phyloP scores from a whole-genome alignment of 345 rosid genomes.

The Zanthoxylum bungeanum region DNA sequence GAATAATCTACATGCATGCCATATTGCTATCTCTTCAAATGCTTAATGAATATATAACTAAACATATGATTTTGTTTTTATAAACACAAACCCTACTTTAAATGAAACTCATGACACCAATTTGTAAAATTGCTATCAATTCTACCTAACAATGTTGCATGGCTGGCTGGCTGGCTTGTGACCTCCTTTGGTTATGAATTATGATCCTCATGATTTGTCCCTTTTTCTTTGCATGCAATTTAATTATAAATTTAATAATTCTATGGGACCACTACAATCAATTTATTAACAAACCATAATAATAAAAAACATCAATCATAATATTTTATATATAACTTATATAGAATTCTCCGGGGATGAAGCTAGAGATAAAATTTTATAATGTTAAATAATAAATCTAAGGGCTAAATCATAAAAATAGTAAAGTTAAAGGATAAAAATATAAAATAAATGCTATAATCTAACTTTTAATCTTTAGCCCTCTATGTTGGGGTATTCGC shows the following conservation, averaged over 20 bases:
- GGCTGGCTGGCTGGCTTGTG: slow-evolving; percentile 34
- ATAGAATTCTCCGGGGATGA: too few relatives aligned
- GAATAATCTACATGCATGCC: background rate
- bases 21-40: background rate
- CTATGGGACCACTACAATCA: slow-evolving; percentile 11
- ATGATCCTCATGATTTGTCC: slow-evolving; percentile 32
- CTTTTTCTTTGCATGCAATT: background rate
- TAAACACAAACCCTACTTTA: background rate
- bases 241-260: too few relatives aligned
- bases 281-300: background rate
- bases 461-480: too few relatives aligned
- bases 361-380: too few relatives aligned
- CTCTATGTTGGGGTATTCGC: too few relatives aligned
- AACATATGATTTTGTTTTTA: background rate
- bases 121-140: slow-evolving; percentile 21
- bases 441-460: too few relatives aligned
- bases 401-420: too few relatives aligned
- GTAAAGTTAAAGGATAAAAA: too few relatives aligned
- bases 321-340: too few relatives aligned
- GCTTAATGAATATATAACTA: background rate
- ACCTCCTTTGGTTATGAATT: slow-evolving; percentile 29
- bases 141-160: slow-evolving; percentile 29
- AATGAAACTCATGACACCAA: slow-evolving; percentile 19
- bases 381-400: too few relatives aligned
- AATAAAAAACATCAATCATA: background rate